Conservation (phyloP, 768 basidiomycete genomes). For the Hericium erinaceus region DNA sequence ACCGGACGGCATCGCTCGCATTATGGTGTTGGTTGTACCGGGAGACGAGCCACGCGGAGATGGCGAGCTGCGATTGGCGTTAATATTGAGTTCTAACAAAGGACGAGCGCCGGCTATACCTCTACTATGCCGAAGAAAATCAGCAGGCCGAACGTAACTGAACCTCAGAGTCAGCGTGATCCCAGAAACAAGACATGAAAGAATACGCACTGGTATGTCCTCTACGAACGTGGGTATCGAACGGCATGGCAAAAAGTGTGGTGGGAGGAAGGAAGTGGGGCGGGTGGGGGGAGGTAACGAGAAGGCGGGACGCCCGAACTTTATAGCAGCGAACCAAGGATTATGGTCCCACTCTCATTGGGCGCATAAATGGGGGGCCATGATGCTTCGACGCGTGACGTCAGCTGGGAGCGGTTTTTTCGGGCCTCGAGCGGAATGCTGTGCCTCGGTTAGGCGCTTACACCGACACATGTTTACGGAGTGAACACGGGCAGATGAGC, state of each 20-base stretch:
- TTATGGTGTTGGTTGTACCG: conserved; percentile 49
- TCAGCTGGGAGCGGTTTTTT: not conserved
- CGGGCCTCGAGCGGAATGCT: no score
- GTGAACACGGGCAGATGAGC: no score
- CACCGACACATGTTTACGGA: no score
- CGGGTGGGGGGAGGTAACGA: not conserved
- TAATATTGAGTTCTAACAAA: not conserved
- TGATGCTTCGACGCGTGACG: not conserved
- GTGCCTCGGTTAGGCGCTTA: no score
- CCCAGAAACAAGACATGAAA: not conserved
- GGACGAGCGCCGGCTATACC: conserved; percentile 25
- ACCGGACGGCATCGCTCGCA: conserved; percentile 38
- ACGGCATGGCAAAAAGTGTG: conserved; percentile 19
- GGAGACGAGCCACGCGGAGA: conserved; percentile 62
- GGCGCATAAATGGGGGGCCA: no score
- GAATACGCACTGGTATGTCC: conserved; percentile 45
- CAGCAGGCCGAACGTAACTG: conserved; percentile 45
- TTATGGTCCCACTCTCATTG: no score
- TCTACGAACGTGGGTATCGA: conserved; percentile 34
- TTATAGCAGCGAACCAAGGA: no score
- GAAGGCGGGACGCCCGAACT: no score
- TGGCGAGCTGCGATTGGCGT: conserved; percentile 37
- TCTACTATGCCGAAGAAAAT: conserved; percentile 59
- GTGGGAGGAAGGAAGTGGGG: not conserved
- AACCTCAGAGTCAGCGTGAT: conserved; percentile 3